These are phyloP conservation scores for Capillidium rhysosporum DNA, from an alignment of 371 early-diverging fungal species.

Conservation along the genomic window DNA sequence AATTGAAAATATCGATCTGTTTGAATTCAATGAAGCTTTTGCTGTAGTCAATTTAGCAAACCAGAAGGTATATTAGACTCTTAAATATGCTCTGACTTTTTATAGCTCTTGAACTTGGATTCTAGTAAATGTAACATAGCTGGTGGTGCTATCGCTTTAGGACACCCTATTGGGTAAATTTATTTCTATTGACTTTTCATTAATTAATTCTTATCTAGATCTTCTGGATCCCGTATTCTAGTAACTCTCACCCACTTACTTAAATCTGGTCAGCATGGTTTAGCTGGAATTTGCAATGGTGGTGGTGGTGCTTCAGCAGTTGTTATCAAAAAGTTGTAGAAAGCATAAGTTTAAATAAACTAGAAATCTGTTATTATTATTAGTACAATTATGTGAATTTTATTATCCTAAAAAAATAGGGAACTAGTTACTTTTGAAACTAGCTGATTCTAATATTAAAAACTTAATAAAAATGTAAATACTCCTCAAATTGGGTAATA, in stretches of 20 bases:
- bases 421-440: no score
- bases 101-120: slow-evolving; percentile 45
- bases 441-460: no score
- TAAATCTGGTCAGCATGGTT: slow-evolving; percentile 56
- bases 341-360: neutral
- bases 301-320: slow-evolving; percentile 81
- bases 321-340: slow-evolving; percentile 48
- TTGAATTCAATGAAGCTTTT: slow-evolving; percentile 94
- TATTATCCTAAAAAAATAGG: no score
- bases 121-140: slow-evolving; percentile 56
- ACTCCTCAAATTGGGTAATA: no score
- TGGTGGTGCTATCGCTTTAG: slow-evolving; percentile 85
- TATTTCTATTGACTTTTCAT: neutral
- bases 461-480: no score
- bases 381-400: no score
- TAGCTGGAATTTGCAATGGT: slow-evolving; percentile 82
- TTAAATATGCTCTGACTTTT: neutral
- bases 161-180: slow-evolving; percentile 84
- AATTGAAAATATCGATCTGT: slow-evolving; percentile 50
- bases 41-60: slow-evolving; percentile 77
- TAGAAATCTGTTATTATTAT: no score
- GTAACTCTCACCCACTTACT: slow-evolving; percentile 69
- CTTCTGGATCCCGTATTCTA: slow-evolving; percentile 75
- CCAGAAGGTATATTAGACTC: slow-evolving; percentile 18
- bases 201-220: slow-evolving; percentile 13